A percentile compares a stretch with the other conserved stretches of the same genome.
Conservation (phyloP, 2,329 filamentous ascomycete genomes). For the Paraconiothyrium brasiliense region DNA sequence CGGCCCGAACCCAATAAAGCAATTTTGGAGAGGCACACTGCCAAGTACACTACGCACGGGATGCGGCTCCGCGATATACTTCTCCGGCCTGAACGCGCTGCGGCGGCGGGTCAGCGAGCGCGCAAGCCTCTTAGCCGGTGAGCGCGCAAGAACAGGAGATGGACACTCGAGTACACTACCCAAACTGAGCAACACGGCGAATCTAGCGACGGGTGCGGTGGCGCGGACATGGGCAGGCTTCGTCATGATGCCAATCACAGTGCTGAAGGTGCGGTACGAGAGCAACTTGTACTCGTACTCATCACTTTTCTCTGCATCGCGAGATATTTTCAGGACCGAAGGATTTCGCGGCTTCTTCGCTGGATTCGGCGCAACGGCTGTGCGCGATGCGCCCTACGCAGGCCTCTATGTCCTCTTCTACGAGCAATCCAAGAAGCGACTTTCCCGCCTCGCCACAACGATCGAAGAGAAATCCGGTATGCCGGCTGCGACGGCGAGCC, state of each 20-base stretch:
- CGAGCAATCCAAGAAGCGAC: constrained; percentile 77
- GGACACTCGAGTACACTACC: constrained; percentile 75
- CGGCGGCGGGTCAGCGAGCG: constrained; percentile 70
- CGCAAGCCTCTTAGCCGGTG: constrained; percentile 43
- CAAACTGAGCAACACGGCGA: constrained; percentile 82
- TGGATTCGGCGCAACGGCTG: constrained; percentile 91
- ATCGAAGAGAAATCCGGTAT: constrained; percentile 39
- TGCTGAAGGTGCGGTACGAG: constrained; percentile 97
- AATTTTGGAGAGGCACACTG: constrained; percentile 90
- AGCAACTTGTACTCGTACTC: constrained; percentile 85
- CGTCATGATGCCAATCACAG: constrained; percentile 92
- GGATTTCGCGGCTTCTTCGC: constrained; percentile 88
- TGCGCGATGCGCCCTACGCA: constrained; percentile 95
- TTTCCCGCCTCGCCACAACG: constrained; percentile 53
- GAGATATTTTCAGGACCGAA: constrained; percentile 76
- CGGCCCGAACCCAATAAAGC: constrained; percentile 72
- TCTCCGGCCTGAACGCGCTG: constrained; percentile 84
- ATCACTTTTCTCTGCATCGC: constrained; percentile 75
- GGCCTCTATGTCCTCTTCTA: constrained; percentile 95
- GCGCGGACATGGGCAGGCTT: constrained; percentile 89
- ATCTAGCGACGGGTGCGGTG: constrained; percentile 83
- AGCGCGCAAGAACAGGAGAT: constrained; percentile 24
- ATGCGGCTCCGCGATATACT: constrained; percentile 92
- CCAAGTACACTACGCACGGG: constrained; percentile 94
- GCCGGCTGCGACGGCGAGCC: constrained; percentile 23